Evolutionary conservation across 2,329 filamentous ascomycete genomes (phyloP), one percentile per base, ranked within the genome.

Genomic region (Arthrobotrys megalospora): DNA sequence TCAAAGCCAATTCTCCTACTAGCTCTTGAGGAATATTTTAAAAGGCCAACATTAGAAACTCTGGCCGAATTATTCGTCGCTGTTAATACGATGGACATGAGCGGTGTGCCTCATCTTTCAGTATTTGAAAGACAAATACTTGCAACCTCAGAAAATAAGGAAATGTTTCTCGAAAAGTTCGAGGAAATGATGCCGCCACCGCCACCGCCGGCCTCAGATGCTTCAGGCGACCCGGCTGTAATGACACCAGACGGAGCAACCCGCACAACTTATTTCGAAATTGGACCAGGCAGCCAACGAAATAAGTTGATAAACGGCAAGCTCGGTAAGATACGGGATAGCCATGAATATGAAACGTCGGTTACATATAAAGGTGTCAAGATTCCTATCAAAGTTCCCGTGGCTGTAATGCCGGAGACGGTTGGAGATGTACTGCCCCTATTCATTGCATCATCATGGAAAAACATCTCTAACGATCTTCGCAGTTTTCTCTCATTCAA

Each of bases 151-250:
- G 94, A 97, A 82, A 94, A 94, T 81, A 97, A 96, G 83, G 96
- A 99, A 83, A 90, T 99, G 82, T 99, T 99, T 83, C 89, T 97
- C 36, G 96, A 99, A 83, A 99, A 98, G 83, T 99, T 99, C 82
- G 94, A 97, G 84, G 90, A 92, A 80, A 90, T 76, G 86, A 86
- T 45, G 43, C 77, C 67, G 82, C 24, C 24, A 28, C 24, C 24
- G 24, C 24, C 24, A 28, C 24, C 24, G 5, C 83, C 71, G 79
- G 55, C 55, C 19, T 19, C 55, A 19, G 82, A 80, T 11, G 32
- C 64, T 34, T 38, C 55, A 19, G 53, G 66, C 43, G 76, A 80
- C 69, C 66, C 77, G 28, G 67, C 77, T 19, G 64, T 68, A 43
- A n/a, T 60, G 85, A 82, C 41, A 72, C 79, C 48, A 7, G 55